Evolutionary conservation across 805 yeast genomes (phyloP), one percentile per base, ranked within the genome.

Genomic region (Teunomyces lycoperdinae): DNA sequence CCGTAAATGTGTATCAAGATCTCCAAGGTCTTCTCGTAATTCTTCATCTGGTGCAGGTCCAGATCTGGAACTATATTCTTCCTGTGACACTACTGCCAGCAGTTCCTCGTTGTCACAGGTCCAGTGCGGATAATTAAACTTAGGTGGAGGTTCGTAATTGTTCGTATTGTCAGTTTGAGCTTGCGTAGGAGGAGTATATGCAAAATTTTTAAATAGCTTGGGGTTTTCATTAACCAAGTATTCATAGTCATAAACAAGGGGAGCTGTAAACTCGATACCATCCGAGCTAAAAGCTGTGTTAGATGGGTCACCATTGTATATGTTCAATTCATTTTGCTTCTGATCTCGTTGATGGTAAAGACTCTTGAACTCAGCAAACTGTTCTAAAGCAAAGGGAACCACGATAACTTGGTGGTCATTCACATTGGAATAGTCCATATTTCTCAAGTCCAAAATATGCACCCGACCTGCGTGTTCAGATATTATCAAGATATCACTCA

Each of bases 391-490:
- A 51, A 66, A 70, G 0, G 94, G 94, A 10, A 86, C 70, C 49
- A 85, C 70, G 2, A 89, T 74, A 32, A 90, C 89, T 62, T 87
- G 92, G 60, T 87, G 92, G 55, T 86, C 83, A 49, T 76, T 71
- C 20, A 53, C 60, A 35, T 60, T 56, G 24, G 51, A 53, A 14
- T 44, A 40, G 26, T 49, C 43, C 54, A 82, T 79, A 58, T 86
- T 80, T 51, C 96, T 78, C 24, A 89, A 76, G 62, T 91, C 97
- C 26, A 91, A 72, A 48, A 90, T 72, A 66, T 91, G 98, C 3
- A 91, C 87, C 46, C 96, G 75, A 0, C 96, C 95, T 45, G 83
- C 85, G 57, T 91, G 96, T 62, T 91, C 97, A 46, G 86, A 78
- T 2, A 91, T 74, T 45, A 87, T 79, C 48, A 91, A 68, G 50